Conservation (phyloP, 352 stramenopile genomes). For the Pythium utonaiense region DNA sequence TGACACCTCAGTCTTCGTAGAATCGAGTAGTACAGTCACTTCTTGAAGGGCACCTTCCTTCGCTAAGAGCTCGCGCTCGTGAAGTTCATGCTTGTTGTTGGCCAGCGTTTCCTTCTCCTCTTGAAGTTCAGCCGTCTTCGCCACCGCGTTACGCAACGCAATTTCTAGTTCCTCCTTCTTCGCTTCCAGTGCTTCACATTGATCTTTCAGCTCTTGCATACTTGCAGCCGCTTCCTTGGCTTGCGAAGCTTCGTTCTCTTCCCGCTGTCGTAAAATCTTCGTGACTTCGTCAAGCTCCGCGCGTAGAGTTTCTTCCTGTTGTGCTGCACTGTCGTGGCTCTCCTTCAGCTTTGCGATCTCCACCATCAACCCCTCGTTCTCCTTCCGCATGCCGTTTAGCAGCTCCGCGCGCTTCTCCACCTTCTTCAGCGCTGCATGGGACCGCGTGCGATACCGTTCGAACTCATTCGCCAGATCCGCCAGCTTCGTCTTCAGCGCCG, state of each 20-base stretch:
- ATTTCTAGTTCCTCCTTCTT: neutral
- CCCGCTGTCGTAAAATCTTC: slow-evolving; percentile 28
- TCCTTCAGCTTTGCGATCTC: neutral
- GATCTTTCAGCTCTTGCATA: neutral
- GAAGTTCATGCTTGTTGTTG: neutral
- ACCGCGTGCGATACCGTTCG: slow-evolving; percentile 61
- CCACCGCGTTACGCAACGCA: neutral
- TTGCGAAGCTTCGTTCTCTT: slow-evolving; percentile 39
- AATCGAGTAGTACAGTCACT: slow-evolving; percentile 11
- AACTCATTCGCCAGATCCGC: slow-evolving; percentile 44
- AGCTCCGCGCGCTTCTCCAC: slow-evolving; percentile 76
- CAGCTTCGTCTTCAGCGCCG: slow-evolving; percentile 34
- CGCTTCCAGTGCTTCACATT: neutral
- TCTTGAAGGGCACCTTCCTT: slow-evolving; percentile 27
- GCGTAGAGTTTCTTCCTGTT: neutral
- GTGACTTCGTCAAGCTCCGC: slow-evolving; percentile 22
- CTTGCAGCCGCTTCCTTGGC: slow-evolving; percentile 8
- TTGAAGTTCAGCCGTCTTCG: slow-evolving; percentile 1
- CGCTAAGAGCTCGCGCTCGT: slow-evolving; percentile 4
- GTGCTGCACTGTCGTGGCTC: neutral
- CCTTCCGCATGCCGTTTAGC: slow-evolving; percentile 75
- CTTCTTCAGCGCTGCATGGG: slow-evolving; percentile 74
- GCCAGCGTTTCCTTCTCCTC: slow-evolving; percentile 10
- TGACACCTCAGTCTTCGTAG: neutral
- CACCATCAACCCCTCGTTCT: slow-evolving; percentile 44